Base-by-base conservation (phyloP, 2,329 filamentous ascomycete genomes). In the Grosmannia clavigera region DNA sequence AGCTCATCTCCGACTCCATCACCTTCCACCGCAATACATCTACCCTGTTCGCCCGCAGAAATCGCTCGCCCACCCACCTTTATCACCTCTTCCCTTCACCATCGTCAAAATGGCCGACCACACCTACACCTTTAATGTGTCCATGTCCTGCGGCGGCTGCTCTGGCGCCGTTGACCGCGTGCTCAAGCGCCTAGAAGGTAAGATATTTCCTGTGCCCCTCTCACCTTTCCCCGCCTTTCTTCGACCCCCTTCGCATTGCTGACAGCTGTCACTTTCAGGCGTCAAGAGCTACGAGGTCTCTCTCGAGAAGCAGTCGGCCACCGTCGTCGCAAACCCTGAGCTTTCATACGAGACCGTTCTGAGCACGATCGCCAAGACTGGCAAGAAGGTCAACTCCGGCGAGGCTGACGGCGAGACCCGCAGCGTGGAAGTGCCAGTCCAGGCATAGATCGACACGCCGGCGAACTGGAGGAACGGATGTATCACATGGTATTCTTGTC, bases 81-180 rank as follows among this genome's bases (percentile, higher is more conserved):
- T 12, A 27, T 58, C 38, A 51, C 35, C 56, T 2, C 31, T 16
- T 27, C 55, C 31, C 22, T 12, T 14, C 29, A n/a, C 55, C 4
- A 6, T 9, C 25, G 16, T 9, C 55, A 79, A 66, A 68, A 91
- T 92, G 88, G 77, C 85, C 62, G 84, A 89, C 68, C 90, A 96
- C 79, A 89, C 84, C 67, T 97, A 97, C 87, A 90, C 94, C 74
- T 97, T 97, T 81, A 86, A 92, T 75, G 84, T 97, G 73, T 81
- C 78, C 75, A 99, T 99, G 94, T 88, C 80, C 80, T 99, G 94
- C 78, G 84, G 89, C 71, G 94, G 94, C 73, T 99, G 94, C 85
- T 96, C 92, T 54, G 91, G 92, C 69, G 94, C 94, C 66, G 81
- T 99, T 53, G 88, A 95, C 75, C 83, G 91, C 58, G 91, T 96